Evolutionary conservation across 805 yeast species (phyloP), one percentile per base, ranked within the genome.

Genomic region (Komagataella ulmi): DNA sequence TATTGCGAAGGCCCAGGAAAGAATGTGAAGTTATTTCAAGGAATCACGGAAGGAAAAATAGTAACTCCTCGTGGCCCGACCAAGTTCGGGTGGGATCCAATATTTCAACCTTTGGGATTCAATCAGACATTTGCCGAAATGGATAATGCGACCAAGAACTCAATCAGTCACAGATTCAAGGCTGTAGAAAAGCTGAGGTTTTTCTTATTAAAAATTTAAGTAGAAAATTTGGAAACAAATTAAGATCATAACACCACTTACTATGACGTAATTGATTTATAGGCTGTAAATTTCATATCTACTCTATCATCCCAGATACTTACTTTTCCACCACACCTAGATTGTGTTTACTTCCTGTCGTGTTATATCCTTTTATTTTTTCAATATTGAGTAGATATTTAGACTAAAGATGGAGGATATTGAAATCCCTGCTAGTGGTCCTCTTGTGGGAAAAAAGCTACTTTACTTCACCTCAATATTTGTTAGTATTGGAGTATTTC

Each of bases 81-180:
- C 12, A 75, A 77, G 54, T 93, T 93, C 64, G 99, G 99, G 1
- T 93, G 96, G 95, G 97, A 93, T 68, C 81, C 97, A 6, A 70
- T 87, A 50, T 93, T 93, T 65, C 75, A 83, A 68, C 99, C 99
- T 2, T 69, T 71, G 24, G 97, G 96, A 2, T 81, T 66, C 59
- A 68, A 75, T 18, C 71, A 82, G 61, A 85, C 93, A 0, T 90
- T 88, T 62, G 98, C 97, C 8, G 97, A 93, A 66, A 80, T 93
- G 90, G 81, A 77, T 50, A 86, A 85, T 62, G 61, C 65, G 1
- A 71, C 75, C 30, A 93, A 95, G 72, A 90, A 93, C 67, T 64
- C 74, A 18, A 85, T 93, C 55, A 84, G 95, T 57, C 99, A 95
- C 62, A 76, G 99, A 60, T 88, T 75, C 61, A 83, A 76, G 65